Base-by-base conservation (phyloP, 73 alveolate species). In the Symbiodinium natans region DNA sequence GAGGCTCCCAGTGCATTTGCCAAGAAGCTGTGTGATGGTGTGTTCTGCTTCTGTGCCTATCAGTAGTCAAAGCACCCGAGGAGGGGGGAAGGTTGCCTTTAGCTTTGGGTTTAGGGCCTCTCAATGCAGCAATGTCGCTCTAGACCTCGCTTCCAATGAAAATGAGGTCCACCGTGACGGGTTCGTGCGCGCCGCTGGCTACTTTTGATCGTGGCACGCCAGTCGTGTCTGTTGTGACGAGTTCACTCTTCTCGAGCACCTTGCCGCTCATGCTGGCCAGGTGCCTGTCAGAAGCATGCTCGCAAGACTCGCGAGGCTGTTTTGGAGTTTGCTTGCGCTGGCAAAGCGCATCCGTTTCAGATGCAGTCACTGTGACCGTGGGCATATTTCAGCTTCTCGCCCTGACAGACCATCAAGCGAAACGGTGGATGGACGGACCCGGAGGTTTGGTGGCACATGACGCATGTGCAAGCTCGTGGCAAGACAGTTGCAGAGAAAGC, bases 361-460 rank as follows among this genome's bases (percentile, higher is more conserved):
- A 6, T 46, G 59, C 6, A 9, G 59, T 46, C 6, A 13, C 59
- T 9, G 59, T 13, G n/a, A n/a, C n/a, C n/a, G n/a, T n/a, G n/a
- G n/a, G n/a, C n/a, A n/a, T n/a, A n/a, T n/a, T n/a, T n/a, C n/a
- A n/a, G n/a, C n/a, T n/a, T n/a, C n/a, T 13, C 13, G 31, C 77
- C 77, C 77, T 13, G 17, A 11, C 77, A 63, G 77, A 27, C 77
- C 31, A 63, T 63, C 77, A 63, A 63, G 77, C 17, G 34, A 63
- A 63, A 63, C 77, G 77, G 77, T 63, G 77, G 77, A 2, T 63
- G 77, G 77, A 63, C 77, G 31, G 77, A 63, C 31, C 77, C 34
- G 36, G 77, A 63, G 77, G 77, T 34, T 63, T 63, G 36, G 59
- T 46, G n/a, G n/a, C n/a, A n/a, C n/a, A n/a, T n/a, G n/a, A n/a